Conservation (phyloP, 345 rosid species). For the Alliaria petiolata region DNA sequence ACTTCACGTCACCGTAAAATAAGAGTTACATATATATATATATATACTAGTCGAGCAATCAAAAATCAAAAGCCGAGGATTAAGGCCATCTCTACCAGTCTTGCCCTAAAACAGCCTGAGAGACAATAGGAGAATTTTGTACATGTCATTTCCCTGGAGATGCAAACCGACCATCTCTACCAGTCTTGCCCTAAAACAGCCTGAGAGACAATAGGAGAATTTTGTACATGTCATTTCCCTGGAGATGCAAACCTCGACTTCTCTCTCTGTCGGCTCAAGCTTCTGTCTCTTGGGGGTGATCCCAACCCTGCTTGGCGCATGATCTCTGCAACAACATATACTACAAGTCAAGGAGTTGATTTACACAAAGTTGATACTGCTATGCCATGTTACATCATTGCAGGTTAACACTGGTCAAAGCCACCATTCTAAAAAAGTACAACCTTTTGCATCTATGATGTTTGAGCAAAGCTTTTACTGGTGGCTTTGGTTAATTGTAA, state of each 20-base stretch:
- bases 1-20: background rate
- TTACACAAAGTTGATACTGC: conserved; percentile 3
- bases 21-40: conserved; percentile 1
- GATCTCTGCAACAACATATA: conserved; percentile 63
- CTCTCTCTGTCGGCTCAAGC: conserved; percentile 65
- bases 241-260: conserved; percentile 95
- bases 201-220: background rate
- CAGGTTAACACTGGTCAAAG: background rate
- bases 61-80: conserved; percentile 3
- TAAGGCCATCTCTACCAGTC: conserved; percentile 1
- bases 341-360: conserved; percentile 15
- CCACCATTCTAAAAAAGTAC: background rate
- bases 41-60: conserved; percentile 28
- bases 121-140: background rate
- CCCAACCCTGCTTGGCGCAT: conserved; percentile 70
- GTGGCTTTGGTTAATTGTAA: background rate
- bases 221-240: conserved; percentile 43
- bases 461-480: too few species aligned
- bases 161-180: conserved; percentile 53
- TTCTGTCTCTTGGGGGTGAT: conserved; percentile 76
- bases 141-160: conserved; percentile 71
- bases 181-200: background rate
- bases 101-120: background rate
- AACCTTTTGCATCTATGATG: background rate
- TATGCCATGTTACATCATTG: background rate